A percentile compares a stretch with the other conserved stretches of the same genome.
phyloP scores from a whole-genome alignment of 2,329 filamentous ascomycete species.

The Epichloe scottii region DNA sequence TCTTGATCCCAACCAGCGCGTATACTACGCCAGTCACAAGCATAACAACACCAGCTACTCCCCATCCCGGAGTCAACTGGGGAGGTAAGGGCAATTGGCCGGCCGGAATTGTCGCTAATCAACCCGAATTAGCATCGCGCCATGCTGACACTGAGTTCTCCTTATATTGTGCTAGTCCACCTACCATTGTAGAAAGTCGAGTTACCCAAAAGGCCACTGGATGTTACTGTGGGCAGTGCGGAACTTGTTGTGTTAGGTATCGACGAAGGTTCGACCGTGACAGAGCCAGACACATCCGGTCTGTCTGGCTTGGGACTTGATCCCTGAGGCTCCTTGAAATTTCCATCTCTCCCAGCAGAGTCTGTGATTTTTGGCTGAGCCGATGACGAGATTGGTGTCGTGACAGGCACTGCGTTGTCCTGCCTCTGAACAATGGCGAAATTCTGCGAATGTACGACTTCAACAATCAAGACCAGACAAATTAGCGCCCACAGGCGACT shows the following conservation, averaged over 20 bases:
- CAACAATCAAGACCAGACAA: constrained; percentile 25
- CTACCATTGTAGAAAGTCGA: constrained; percentile 24
- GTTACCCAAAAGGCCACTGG: constrained; percentile 12
- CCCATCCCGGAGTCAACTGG: constrained; percentile 66
- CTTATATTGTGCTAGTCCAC: constrained; percentile 1
- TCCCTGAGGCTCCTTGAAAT: background rate
- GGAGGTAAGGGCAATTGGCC: constrained; percentile 60
- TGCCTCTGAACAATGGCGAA: constrained; percentile 22
- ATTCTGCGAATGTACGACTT: constrained; percentile 23
- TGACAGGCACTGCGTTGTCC: constrained; percentile 12
- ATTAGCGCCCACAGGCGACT: constrained; percentile 25
- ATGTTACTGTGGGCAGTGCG: constrained; percentile 4
- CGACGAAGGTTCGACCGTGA: background rate
- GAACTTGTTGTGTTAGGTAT: constrained; percentile 1
- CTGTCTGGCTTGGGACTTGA: background rate
- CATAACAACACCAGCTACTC: constrained; percentile 65
- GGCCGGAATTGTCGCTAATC: constrained; percentile 30
- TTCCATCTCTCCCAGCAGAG: background rate
- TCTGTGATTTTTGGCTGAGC: background rate
- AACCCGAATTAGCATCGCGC: constrained; percentile 2
- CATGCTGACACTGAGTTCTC: background rate
- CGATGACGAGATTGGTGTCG: constrained; percentile 1
- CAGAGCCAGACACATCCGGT: background rate
- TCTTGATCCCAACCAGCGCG: constrained; percentile 70
- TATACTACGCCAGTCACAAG: constrained; percentile 60